These are phyloP conservation scores for Salix exigua DNA, from an alignment of 345 rosid genomes.

Conservation along the genomic window DNA sequence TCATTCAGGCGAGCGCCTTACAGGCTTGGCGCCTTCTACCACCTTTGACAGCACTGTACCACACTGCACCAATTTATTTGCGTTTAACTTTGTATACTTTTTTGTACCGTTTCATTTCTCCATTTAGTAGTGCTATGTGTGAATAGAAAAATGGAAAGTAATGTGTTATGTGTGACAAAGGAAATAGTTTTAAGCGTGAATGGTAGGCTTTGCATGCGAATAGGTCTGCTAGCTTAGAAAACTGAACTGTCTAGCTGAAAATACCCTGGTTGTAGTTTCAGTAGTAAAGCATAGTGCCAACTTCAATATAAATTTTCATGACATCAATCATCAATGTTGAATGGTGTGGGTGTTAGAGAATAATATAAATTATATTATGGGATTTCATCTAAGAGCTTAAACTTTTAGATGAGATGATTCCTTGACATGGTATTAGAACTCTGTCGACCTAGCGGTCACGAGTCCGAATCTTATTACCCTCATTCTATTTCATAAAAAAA, in stretches of 20 bases:
- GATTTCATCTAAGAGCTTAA: too few relatives aligned
- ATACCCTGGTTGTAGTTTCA: background rate
- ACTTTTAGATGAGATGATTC: too few relatives aligned
- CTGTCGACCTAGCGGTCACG: too few relatives aligned
- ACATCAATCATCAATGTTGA: background rate
- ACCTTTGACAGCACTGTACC: too few relatives aligned
- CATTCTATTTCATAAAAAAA: too few relatives aligned
- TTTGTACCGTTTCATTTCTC: background rate
- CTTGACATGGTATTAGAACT: rapidly evolving
- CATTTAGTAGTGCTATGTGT: background rate
- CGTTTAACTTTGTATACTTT: background rate
- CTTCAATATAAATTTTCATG: background rate
- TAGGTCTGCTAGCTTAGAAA: background rate
- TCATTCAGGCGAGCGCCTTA: too few relatives aligned
- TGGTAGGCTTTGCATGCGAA: background rate
- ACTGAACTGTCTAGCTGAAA: background rate
- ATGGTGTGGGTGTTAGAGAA: background rate
- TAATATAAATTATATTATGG: too few relatives aligned
- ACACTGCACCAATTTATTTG: background rate
- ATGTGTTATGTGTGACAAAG: background rate
- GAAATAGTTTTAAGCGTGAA: background rate
- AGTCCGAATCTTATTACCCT: too few relatives aligned
- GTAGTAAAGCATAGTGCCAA: background rate
- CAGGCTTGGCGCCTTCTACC: too few relatives aligned
- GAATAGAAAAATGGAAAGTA: background rate